These are phyloP conservation scores for Lasiosphaeria ovina DNA, from an alignment of 495 filamentous ascomycete genomes.

Conservation along the genomic window DNA sequence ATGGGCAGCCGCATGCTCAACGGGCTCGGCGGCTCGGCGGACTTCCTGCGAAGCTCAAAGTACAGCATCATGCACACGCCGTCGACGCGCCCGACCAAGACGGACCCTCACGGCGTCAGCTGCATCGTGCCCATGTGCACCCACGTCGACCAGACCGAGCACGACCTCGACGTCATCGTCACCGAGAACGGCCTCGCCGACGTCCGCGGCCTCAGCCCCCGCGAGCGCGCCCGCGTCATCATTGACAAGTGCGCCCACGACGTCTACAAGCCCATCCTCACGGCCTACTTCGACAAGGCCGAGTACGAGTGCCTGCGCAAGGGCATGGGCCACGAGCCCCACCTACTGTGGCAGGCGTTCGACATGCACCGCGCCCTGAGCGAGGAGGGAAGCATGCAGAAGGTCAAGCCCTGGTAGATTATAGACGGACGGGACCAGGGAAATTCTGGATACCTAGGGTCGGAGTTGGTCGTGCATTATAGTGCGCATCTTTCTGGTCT, in stretches of 20 bases:
- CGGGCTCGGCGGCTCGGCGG: slow-evolving; percentile 83
- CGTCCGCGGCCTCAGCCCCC: slow-evolving; percentile 75
- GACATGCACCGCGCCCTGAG: slow-evolving; percentile 84
- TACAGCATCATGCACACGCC: slow-evolving; percentile 96
- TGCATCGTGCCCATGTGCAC: slow-evolving; percentile 94
- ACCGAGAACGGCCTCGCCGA: slow-evolving; percentile 88
- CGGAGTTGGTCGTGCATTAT: too few relatives aligned
- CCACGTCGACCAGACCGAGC: slow-evolving; percentile 90
- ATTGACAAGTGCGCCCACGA: slow-evolving; percentile 88
- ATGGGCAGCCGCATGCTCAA: slow-evolving; percentile 92
- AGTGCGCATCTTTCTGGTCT: too few relatives aligned
- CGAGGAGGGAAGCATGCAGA: slow-evolving; percentile 83
- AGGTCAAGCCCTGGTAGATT: slow-evolving; percentile 51
- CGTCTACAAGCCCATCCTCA: slow-evolving; percentile 77
- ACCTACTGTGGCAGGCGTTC: slow-evolving; percentile 78
- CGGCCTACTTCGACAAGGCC: slow-evolving; percentile 81
- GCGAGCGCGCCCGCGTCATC: slow-evolving; percentile 80
- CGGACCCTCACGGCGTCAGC: slow-evolving; percentile 75
- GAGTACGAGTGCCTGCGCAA: slow-evolving; percentile 84
- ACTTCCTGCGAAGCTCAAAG: slow-evolving; percentile 81
- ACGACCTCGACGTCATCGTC: slow-evolving; percentile 83
- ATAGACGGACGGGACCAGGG: too few relatives aligned
- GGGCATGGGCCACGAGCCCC: slow-evolving; percentile 89
- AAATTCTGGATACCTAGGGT: too few relatives aligned
- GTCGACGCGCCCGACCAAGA: slow-evolving; percentile 73